These are phyloP conservation scores for Rostrohypoxylon terebratum DNA, from an alignment of 495 filamentous ascomycete genomes.

Conservation along the genomic window DNA sequence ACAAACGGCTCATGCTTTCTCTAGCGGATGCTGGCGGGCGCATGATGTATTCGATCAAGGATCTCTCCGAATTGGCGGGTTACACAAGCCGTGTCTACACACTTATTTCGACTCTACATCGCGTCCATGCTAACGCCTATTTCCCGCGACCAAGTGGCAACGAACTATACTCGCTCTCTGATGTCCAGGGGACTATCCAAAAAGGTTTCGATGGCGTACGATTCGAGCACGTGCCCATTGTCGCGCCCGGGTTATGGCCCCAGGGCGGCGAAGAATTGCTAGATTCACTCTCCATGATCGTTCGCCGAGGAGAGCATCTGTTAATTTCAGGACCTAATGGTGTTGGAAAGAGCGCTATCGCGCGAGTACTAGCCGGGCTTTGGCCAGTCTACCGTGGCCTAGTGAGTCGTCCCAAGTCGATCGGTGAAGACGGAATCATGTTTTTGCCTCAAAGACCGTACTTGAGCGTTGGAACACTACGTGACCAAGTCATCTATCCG, in stretches of 20 bases:
- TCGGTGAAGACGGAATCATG: constrained; percentile 94
- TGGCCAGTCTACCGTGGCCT: constrained; percentile 96
- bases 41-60: constrained; percentile 99
- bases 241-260: constrained; percentile 85
- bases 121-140: constrained; percentile 92
- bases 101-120: constrained; percentile 91
- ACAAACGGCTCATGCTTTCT: constrained; percentile 98
- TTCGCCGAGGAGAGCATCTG: constrained; percentile 90
- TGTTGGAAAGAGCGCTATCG: constrained; percentile 90
- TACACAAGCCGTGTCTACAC: constrained; percentile 96
- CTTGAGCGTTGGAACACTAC: constrained; percentile 90
- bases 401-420: constrained; percentile 82
- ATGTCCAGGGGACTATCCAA: constrained; percentile 92
- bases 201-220: constrained; percentile 95
- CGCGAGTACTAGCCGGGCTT: constrained; percentile 89
- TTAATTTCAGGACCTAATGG: constrained; percentile 96
- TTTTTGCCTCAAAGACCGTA: constrained; percentile 97
- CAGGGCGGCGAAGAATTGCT: constrained; percentile 91
- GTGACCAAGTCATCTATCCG: constrained; percentile 98
- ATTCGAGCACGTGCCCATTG: constrained; percentile 92
- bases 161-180: constrained; percentile 87
- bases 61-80: constrained; percentile 94
- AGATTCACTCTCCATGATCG: constrained; percentile 85
- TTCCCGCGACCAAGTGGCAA: constrained; percentile 73
- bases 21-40: constrained; percentile 95